phyloP scores from a whole-genome alignment of 2,329 filamentous ascomycete genomes.

The Diaporthe sp. region DNA sequence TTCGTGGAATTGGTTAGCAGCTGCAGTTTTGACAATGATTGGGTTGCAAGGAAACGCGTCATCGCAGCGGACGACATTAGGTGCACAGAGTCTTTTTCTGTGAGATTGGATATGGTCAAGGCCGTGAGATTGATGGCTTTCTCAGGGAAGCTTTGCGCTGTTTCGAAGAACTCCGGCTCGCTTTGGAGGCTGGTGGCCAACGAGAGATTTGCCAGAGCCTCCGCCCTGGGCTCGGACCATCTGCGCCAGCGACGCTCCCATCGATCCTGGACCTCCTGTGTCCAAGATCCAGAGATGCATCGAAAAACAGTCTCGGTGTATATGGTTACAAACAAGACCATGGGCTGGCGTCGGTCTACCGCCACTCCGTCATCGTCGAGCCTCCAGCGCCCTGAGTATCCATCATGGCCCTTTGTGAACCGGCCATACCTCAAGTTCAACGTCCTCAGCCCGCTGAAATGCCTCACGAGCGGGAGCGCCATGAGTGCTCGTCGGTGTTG shows the following conservation, averaged over 20 bases:
- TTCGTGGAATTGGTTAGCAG: not conserved
- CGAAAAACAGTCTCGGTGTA: not conserved
- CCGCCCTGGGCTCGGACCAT: not conserved
- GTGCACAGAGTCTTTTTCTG: slow-evolving; percentile 13
- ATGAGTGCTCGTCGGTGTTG: not conserved
- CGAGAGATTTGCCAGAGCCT: not conserved
- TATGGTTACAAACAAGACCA: not conserved
- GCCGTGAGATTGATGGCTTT: not conserved
- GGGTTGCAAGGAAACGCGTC: not conserved
- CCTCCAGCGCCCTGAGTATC: not conserved
- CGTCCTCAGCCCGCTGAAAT: slow-evolving; percentile 1
- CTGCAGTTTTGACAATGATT: slow-evolving; percentile 5
- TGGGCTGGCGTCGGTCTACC: not conserved
- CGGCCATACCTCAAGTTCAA: slow-evolving; percentile 32
- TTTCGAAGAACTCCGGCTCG: not conserved
- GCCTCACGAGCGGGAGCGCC: slow-evolving; percentile 22
- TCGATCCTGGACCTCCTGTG: not conserved
- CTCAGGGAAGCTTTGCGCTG: not conserved
- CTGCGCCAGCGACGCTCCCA: not conserved
- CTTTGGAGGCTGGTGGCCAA: not conserved
- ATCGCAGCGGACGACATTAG: not conserved
- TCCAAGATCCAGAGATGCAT: slow-evolving; percentile 14
- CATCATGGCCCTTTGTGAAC: not conserved
- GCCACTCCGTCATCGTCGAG: not conserved
- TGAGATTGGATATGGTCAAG: slow-evolving; percentile 33